Conservation (phyloP, 805 yeast genomes). For the Starmerella etchellsii region DNA sequence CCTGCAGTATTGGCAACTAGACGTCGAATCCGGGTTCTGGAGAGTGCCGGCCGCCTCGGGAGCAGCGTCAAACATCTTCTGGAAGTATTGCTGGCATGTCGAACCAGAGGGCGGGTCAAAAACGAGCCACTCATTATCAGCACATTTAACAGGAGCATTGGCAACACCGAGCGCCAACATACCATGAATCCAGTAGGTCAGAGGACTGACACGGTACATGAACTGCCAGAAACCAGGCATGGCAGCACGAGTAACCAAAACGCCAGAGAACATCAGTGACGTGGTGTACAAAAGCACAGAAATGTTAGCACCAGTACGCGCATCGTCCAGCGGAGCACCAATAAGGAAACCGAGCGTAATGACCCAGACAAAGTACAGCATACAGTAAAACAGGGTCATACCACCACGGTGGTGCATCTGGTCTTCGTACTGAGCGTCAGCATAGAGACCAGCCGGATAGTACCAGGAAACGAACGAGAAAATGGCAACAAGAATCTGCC, state of each 20-base stretch:
- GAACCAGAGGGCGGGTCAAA: conserved; percentile 44
- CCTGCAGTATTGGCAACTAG: conserved; percentile 33
- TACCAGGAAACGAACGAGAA: conserved; percentile 43
- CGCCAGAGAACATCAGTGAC: conserved; percentile 56
- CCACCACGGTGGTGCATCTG: conserved; percentile 36
- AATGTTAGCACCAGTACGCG: conserved; percentile 55
- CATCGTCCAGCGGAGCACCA: conserved; percentile 48
- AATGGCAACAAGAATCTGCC: conserved; percentile 37
- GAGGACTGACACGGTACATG: conserved; percentile 62
- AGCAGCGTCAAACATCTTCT: conserved; percentile 30
- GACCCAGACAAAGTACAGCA: conserved; percentile 40
- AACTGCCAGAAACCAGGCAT: conserved; percentile 80
- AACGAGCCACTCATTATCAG: conserved; percentile 35
- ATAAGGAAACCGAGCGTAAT: conserved; percentile 43
- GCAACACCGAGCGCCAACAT: conserved; percentile 40
- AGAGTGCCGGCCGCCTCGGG: conserved; percentile 41
- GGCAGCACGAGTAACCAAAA: conserved; percentile 40
- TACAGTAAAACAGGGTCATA: conserved; percentile 38
- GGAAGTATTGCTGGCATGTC: conserved; percentile 51
- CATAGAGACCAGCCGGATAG: conserved; percentile 35
- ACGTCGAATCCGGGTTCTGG: conserved; percentile 36
- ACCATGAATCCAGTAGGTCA: conserved; percentile 55
- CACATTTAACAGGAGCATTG: conserved; percentile 40
- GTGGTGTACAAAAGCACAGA: conserved; percentile 44
- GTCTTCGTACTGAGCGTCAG: conserved; percentile 36